phyloP scores from a whole-genome alignment of 176 grass and related monocot genomes.

The Elaeis guineensis region DNA sequence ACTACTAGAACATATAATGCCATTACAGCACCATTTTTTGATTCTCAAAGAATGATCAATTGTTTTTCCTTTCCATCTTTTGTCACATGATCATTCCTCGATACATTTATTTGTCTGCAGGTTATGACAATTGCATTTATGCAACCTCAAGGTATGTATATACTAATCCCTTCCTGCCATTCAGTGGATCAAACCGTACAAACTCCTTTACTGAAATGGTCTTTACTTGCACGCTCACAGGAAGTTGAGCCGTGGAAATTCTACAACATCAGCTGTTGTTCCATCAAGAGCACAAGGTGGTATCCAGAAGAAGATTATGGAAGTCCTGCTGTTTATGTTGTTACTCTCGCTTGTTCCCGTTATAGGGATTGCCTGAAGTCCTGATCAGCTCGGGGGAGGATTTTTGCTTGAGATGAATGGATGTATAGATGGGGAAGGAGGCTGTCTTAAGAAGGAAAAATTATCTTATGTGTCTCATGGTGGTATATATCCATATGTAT shows the following conservation, averaged over 20 bases:
- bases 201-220: not conserved
- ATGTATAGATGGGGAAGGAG: too few relatives aligned
- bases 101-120: constrained; percentile 30
- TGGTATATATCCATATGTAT: too few relatives aligned
- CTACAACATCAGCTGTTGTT: constrained; percentile 27
- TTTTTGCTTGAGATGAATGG: too few relatives aligned
- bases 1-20: too few relatives aligned
- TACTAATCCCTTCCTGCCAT: not conserved
- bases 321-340: constrained; percentile 15
- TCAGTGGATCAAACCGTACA: too few relatives aligned
- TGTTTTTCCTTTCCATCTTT: constrained; percentile 7
- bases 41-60: not conserved
- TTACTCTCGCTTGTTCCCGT: constrained; percentile 13
- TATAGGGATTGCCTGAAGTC: not conserved
- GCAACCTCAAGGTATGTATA: constrained; percentile 46
- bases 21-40: too few relatives aligned
- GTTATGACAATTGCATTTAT: constrained; percentile 81
- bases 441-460: too few relatives aligned
- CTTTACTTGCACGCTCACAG: constrained; percentile 26
- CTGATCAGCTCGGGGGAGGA: too few relatives aligned
- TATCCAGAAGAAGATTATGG: not conserved
- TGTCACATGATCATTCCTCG: too few relatives aligned
- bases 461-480: too few relatives aligned
- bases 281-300: constrained; percentile 14
- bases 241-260: constrained; percentile 61